Evolutionary conservation across 2,329 filamentous ascomycete species (phyloP), one percentile per base, ranked within the genome.

Genomic region (Colletotrichum coccodes): DNA sequence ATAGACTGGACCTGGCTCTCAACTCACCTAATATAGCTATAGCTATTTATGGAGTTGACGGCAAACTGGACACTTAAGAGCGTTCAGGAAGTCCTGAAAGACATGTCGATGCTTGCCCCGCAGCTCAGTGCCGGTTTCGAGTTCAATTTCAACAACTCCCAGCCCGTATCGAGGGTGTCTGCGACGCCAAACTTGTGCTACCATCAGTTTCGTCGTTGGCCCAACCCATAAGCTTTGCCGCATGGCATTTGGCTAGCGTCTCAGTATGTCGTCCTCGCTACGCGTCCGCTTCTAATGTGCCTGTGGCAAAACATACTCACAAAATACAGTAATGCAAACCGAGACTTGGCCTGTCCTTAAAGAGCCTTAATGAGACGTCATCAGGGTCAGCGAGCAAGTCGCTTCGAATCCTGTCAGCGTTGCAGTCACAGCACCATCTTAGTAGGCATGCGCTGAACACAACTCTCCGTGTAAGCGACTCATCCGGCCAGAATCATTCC

Each of bases 11-110:
- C 0, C 0, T 1, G 1, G 14, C 11, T 1, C 1, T 1, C 1
- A 1, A 18, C 9, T 34, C n/a, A 68, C n/a, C 32, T 53, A 7
- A 6, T 11, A 0, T 30, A 6, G 4, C 9, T 7, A 23, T 11
- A 66, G 67, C 67, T 12, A 61, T 69, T 6, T 69, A 69, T 7
- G 57, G 62, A 0, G 62, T 60, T 3, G 58, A 67, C 14, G 63
- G 63, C 4, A 70, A 47, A 4, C 67, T 62, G 9, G 52, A 57
- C 5, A 34, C 57, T 3, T 66, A 42, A 60, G 36, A 66, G 49
- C 26, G 40, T 69, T 6, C 62, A 61, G n/a, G 50, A 42, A 32
- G 47, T 50, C 8, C 42, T 61, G 5, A 21, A 44, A 52, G 50
- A 61, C 34, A 64, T 70, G 50, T 57, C 36, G 14, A 40, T 30